These are phyloP conservation scores for Daldinia decipiens DNA, from an alignment of 495 filamentous ascomycete species.

Conservation along the genomic window DNA sequence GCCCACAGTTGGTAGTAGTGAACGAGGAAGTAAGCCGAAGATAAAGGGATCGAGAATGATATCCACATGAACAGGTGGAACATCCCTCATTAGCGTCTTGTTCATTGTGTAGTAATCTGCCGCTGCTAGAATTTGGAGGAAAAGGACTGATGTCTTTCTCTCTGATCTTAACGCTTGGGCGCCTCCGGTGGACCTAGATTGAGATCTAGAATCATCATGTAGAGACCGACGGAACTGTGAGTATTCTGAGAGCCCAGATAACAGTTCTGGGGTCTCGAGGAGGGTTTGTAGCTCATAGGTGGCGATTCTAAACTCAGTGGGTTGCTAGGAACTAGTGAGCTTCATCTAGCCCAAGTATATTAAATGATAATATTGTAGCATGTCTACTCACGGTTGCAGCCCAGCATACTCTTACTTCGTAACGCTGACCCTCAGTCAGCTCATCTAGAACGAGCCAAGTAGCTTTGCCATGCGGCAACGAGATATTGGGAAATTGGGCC, in stretches of 20 bases:
- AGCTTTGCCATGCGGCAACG: slow-evolving; percentile 65
- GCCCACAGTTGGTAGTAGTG: slow-evolving; percentile 70
- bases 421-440: slow-evolving; percentile 77
- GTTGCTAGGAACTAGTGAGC: slow-evolving; percentile 71
- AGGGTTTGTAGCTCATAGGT: slow-evolving; percentile 68
- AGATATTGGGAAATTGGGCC: slow-evolving; percentile 70
- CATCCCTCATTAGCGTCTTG: slow-evolving; percentile 75
- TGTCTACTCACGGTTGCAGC: slow-evolving; percentile 78
- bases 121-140: slow-evolving; percentile 78
- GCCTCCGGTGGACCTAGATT: slow-evolving; percentile 10
- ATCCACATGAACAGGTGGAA: slow-evolving; percentile 80
- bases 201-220: slow-evolving; percentile 10
- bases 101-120: slow-evolving; percentile 87
- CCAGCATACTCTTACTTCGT: slow-evolving; percentile 96
- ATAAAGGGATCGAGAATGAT: slow-evolving; percentile 91
- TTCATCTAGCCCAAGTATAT: not conserved
- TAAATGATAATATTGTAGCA: slow-evolving; percentile 12
- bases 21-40: slow-evolving; percentile 75
- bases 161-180: slow-evolving; percentile 21
- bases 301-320: slow-evolving; percentile 78
- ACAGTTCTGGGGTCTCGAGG: slow-evolving; percentile 67
- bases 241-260: slow-evolving; percentile 71
- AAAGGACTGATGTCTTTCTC: slow-evolving; percentile 68
- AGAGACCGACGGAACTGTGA: slow-evolving; percentile 61
- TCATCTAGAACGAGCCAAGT: slow-evolving; percentile 87